phyloP scores from a whole-genome alignment of 176 grass and related monocot genomes.

The Rhipidocladum racemiflorum region DNA sequence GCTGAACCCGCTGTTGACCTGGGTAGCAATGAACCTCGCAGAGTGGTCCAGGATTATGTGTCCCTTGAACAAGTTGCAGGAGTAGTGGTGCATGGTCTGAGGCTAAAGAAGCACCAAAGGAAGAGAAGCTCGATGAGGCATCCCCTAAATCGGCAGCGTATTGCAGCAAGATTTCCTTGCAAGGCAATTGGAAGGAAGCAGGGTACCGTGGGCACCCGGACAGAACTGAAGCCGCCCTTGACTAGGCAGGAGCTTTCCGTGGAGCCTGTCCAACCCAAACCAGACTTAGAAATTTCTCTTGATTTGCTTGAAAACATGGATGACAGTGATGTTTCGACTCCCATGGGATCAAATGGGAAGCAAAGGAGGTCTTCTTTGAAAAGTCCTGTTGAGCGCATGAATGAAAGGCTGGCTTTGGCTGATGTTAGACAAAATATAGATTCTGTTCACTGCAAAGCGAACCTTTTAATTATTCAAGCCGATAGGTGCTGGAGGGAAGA shows the following conservation, averaged over 20 bases:
- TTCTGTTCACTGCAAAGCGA: conserved; percentile 56
- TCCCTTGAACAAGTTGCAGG: conserved; percentile 40
- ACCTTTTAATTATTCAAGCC: conserved; percentile 58
- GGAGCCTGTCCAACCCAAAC: conserved; percentile 47
- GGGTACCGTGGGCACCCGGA: background rate
- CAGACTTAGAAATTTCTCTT: conserved; percentile 56
- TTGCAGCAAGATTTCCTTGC: conserved; percentile 23
- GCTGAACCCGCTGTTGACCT: background rate
- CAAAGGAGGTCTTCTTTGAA: conserved; percentile 59
- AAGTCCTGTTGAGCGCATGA: conserved; percentile 56
- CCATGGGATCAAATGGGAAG: conserved; percentile 48
- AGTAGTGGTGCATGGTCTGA: conserved; percentile 37
- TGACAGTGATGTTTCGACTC: conserved; percentile 78
- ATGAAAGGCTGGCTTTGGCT: conserved; percentile 60
- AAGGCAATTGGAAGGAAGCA: conserved; percentile 27
- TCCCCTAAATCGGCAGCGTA: conserved; percentile 19
- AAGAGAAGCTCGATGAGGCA: conserved; percentile 62
- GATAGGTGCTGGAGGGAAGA: conserved; percentile 91
- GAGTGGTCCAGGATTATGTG: conserved; percentile 3
- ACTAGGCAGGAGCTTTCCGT: conserved; percentile 4
- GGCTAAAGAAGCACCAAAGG: conserved; percentile 61
- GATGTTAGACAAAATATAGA: conserved; percentile 81
- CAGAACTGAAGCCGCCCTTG: conserved; percentile 2
- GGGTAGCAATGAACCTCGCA: conserved; percentile 3
- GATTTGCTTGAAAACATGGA: conserved; percentile 62